Percentiles rank a stretch among this genome's conserved stretches.
Conservation (phyloP, 495 filamentous ascomycete genomes). For the Aspergillus egyptiacus region DNA sequence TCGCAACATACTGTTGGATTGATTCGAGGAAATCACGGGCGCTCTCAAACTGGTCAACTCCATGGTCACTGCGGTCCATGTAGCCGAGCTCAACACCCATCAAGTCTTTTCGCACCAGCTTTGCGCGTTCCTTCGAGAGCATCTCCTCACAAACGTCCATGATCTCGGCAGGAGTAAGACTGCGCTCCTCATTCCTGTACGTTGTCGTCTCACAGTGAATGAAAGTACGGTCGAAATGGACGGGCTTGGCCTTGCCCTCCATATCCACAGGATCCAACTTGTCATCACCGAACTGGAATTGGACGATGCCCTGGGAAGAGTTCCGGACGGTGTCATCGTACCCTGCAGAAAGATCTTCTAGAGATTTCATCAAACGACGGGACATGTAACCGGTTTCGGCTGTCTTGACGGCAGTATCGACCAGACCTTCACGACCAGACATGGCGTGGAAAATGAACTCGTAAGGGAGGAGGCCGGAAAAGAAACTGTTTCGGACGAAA, state of each 20-base stretch:
- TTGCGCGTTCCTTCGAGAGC: slow-evolving; percentile 58
- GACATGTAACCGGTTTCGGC: slow-evolving; percentile 99
- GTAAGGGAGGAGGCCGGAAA: slow-evolving; percentile 78
- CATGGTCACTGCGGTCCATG: slow-evolving; percentile 56
- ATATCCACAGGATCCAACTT: slow-evolving; percentile 93
- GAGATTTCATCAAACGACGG: slow-evolving; percentile 91
- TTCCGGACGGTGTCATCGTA: slow-evolving; percentile 96
- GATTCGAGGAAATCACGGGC: slow-evolving; percentile 74
- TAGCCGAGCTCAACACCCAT: slow-evolving; percentile 52
- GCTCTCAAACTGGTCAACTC: slow-evolving; percentile 79
- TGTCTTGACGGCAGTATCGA: slow-evolving; percentile 99
- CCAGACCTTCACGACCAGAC: slow-evolving; percentile 94
- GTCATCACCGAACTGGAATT: slow-evolving; percentile 96
- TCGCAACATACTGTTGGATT: slow-evolving; percentile 61
- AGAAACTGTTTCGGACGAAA: slow-evolving; percentile 97
- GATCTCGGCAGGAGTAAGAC: slow-evolving; percentile 71
- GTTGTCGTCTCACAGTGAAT: slow-evolving; percentile 74
- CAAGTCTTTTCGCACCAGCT: slow-evolving; percentile 54
- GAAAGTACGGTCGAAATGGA: slow-evolving; percentile 89
- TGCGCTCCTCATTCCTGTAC: slow-evolving; percentile 66
- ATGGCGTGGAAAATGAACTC: slow-evolving; percentile 99
- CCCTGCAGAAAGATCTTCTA: slow-evolving; percentile 85
- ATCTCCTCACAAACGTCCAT: slow-evolving; percentile 55
- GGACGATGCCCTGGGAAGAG: slow-evolving; percentile 75
- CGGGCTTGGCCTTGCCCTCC: slow-evolving; percentile 90